These are phyloP conservation scores for Aquilaria sinensis DNA, from an alignment of 345 rosid genomes.

Conservation along the genomic window DNA sequence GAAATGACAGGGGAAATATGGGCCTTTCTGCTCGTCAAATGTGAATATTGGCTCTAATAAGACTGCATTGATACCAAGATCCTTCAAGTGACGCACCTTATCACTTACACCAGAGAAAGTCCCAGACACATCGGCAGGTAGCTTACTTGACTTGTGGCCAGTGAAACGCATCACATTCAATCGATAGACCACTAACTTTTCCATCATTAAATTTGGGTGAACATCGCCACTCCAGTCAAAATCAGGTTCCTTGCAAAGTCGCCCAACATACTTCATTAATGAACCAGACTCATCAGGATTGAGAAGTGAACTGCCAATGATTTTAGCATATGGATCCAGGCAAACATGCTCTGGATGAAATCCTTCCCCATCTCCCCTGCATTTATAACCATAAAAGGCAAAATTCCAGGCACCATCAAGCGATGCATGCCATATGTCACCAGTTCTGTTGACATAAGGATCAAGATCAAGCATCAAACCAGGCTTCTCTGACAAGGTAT, in stretches of 20 bases:
- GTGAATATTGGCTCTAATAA: conserved; percentile 78
- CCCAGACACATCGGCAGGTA: conserved; percentile 52
- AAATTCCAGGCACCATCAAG: conserved; percentile 43
- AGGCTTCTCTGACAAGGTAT: conserved; percentile 42
- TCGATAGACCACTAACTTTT: conserved; percentile 61
- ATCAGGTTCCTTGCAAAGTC: conserved; percentile 40
- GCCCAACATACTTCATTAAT: conserved; percentile 41
- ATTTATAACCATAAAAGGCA: conserved; percentile 56
- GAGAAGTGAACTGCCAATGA: conserved; percentile 29
- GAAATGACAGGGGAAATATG: conserved; percentile 80
- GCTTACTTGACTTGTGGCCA: conserved; percentile 59
- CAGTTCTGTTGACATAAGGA: conserved; percentile 74
- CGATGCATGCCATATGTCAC: conserved; percentile 86
- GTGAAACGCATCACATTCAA: conserved; percentile 73
- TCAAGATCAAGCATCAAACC: conserved; percentile 91
- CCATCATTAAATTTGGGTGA: conserved; percentile 52
- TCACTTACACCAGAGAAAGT: conserved; percentile 71
- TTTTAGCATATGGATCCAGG: conserved; percentile 81
- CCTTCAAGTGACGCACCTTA: conserved; percentile 61
- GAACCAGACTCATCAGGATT: conserved; percentile 21
- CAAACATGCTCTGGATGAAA: conserved; percentile 31
- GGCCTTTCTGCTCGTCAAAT: conserved; percentile 59
- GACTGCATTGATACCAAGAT: conserved; percentile 80
- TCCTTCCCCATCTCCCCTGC: conserved; percentile 33
- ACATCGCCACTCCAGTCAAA: conserved; percentile 80